Evolutionary conservation across 805 yeast genomes (phyloP).

Genomic region (Metahyphopichia silvanorum): DNA sequence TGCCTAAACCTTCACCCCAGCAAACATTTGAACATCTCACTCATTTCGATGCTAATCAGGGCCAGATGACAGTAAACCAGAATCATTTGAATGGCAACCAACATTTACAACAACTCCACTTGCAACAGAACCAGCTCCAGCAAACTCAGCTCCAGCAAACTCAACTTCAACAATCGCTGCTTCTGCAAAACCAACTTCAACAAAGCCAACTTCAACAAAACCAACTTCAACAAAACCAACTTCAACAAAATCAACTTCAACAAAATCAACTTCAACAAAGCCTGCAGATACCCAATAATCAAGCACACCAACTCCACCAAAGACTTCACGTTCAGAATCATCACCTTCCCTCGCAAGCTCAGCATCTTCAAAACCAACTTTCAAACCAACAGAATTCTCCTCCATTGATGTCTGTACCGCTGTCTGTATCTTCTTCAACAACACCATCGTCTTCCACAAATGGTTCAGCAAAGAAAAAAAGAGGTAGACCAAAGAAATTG

Average conservation of each 20-base stretch:
- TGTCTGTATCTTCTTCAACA: not conserved
- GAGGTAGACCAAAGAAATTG: constrained; percentile 42
- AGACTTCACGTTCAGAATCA: no score
- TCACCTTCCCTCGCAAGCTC: constrained; percentile 1
- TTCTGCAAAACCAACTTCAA: constrained; percentile 5
- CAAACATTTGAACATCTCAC: no score
- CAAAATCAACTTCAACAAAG: constrained; percentile 5
- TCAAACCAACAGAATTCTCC: constrained; percentile 3
- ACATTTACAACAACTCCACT: constrained; percentile 8
- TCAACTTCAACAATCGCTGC: constrained; percentile 2
- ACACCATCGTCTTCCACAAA: constrained; percentile 2
- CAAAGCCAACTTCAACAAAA: constrained; percentile 9
- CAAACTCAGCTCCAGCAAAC: constrained; percentile 4
- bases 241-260: constrained; percentile 8
- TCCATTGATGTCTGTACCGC: constrained; percentile 1
- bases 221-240: constrained; percentile 7
- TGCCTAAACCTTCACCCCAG: no score
- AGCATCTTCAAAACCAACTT: not conserved
- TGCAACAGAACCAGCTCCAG: constrained; percentile 3
- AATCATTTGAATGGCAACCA: no score
- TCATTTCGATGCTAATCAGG: no score
- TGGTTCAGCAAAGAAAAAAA: constrained; percentile 29
- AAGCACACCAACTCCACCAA: no score
- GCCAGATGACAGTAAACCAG: no score
- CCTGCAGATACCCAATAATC: constrained; percentile 1